Percentiles rank a stretch among this genome's conserved stretches.
These are phyloP conservation scores for Phytophthora sp. DNA, from an alignment of 352 stramenopile genomes.

Conservation along the genomic window DNA sequence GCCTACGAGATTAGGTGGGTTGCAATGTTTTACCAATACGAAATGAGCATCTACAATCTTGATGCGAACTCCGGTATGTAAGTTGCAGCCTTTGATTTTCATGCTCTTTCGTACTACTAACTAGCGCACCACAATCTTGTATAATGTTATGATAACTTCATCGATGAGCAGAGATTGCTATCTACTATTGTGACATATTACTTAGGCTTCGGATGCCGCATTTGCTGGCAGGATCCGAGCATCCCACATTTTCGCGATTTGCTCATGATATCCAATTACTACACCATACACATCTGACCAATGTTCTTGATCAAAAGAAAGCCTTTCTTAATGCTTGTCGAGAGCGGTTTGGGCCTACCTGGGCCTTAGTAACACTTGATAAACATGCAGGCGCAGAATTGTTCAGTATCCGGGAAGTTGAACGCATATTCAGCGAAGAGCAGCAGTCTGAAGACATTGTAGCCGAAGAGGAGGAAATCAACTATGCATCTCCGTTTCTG, in stretches of 20 bases:
- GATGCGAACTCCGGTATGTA: conserved; percentile 52
- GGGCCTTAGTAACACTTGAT: conserved; percentile 13
- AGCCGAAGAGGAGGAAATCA: conserved; percentile 21
- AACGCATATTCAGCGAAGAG: conserved; percentile 16
- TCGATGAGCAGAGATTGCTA: conserved; percentile 34
- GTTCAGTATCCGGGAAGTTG: conserved; percentile 18
- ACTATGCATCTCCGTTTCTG: conserved; percentile 21
- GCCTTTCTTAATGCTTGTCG: conserved; percentile 27
- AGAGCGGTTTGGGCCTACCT: conserved; percentile 26
- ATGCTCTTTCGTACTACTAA: too few species aligned
- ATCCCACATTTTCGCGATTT: conserved; percentile 39
- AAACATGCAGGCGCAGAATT: conserved; percentile 15
- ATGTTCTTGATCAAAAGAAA: conserved; percentile 45
- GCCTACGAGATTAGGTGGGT: conserved; percentile 55
- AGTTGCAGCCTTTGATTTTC: too few species aligned
- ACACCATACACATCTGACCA: conserved; percentile 39
- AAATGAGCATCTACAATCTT: conserved; percentile 53
- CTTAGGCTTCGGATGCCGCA: conserved; percentile 34
- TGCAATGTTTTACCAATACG: conserved; percentile 48
- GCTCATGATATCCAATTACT: conserved; percentile 47
- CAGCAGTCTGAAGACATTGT: not conserved
- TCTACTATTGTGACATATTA: conserved; percentile 34
- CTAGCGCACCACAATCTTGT: not conserved
- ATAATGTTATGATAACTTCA: not conserved
- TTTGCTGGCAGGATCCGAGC: conserved; percentile 14